A percentile compares a stretch with the other conserved stretches of the same genome.
Conservation (phyloP, 139 green algal genomes). For the Microglena sp. region DNA sequence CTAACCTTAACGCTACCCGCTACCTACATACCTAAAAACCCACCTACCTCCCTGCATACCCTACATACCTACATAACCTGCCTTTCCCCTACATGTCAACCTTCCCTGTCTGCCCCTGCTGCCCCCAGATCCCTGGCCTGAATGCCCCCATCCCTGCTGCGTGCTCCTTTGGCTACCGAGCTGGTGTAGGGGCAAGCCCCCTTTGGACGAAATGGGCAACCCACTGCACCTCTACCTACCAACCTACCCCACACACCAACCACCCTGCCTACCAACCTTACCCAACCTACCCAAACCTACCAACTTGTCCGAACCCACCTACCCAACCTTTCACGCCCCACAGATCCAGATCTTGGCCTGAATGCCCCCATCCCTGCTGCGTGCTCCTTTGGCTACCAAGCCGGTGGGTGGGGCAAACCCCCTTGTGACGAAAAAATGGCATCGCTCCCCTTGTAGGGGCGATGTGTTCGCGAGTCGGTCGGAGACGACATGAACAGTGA, state of each 20-base stretch:
- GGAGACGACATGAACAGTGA: background rate
- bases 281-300: too few species aligned
- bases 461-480: background rate
- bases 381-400: slow-evolving; percentile 83
- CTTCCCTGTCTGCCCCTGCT: too few species aligned
- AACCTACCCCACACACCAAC: too few species aligned
- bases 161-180: background rate
- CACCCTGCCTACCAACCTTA: too few species aligned
- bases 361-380: slow-evolving; percentile 88
- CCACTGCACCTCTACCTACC: too few species aligned
- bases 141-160: slow-evolving; percentile 89
- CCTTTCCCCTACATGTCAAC: too few species aligned
- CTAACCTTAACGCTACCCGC: too few species aligned
- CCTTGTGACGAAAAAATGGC: slow-evolving; percentile 76
- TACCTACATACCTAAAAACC: too few species aligned
- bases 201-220: background rate
- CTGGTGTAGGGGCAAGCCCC: background rate
- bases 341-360: slow-evolving; percentile 81
- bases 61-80: slow-evolving; percentile 34
- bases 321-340: too few species aligned
- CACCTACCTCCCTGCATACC: background rate
- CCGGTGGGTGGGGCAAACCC: slow-evolving; percentile 94
- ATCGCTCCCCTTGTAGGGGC: background rate
- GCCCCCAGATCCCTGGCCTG: slow-evolving; percentile 75
- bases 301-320: too few species aligned